Evolutionary conservation across 2,329 filamentous ascomycete species (phyloP).

Genomic region (Seiridium unicorne): DNA sequence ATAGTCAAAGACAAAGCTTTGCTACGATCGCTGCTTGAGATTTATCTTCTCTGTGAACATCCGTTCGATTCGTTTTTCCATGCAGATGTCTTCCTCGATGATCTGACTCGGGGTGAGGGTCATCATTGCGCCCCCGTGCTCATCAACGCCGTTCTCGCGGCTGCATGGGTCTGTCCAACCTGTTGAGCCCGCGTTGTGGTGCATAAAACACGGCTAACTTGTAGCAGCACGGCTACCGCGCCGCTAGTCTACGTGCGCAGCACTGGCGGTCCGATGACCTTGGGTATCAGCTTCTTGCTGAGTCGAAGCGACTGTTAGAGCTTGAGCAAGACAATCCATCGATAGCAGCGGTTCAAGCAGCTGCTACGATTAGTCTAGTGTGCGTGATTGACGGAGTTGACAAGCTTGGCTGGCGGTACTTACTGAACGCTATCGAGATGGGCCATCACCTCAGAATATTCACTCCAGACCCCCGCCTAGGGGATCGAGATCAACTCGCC

Average conservation of each 20-base stretch:
- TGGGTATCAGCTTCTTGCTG: constrained; percentile 32
- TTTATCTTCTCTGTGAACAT: constrained; percentile 9
- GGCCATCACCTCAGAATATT: constrained; percentile 21
- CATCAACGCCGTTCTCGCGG: constrained; percentile 18
- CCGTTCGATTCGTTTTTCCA: constrained; percentile 7
- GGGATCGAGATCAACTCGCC: neutral
- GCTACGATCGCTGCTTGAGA: constrained; percentile 13
- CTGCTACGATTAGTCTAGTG: constrained; percentile 27
- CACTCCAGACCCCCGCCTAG: neutral
- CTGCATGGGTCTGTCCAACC: constrained; percentile 21
- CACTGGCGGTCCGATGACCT: constrained; percentile 35
- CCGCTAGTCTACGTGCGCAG: constrained; percentile 25
- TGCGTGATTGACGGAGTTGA: constrained; percentile 25
- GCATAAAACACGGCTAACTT: constrained; percentile 1
- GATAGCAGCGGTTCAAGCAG: constrained; percentile 33
- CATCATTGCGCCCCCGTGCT: constrained; percentile 8
- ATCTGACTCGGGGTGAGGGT: neutral
- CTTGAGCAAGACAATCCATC: constrained; percentile 22
- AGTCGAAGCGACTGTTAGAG: constrained; percentile 37
- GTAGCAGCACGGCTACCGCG: constrained; percentile 26
- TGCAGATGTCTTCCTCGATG: constrained; percentile 8
- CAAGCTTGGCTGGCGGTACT: constrained; percentile 19
- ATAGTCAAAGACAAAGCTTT: constrained; percentile 22
- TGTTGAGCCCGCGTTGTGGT: neutral
- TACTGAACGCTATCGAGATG: constrained; percentile 17